phyloP scores from a whole-genome alignment of 345 rosid genomes.

The Hibiscus mutabilis region DNA sequence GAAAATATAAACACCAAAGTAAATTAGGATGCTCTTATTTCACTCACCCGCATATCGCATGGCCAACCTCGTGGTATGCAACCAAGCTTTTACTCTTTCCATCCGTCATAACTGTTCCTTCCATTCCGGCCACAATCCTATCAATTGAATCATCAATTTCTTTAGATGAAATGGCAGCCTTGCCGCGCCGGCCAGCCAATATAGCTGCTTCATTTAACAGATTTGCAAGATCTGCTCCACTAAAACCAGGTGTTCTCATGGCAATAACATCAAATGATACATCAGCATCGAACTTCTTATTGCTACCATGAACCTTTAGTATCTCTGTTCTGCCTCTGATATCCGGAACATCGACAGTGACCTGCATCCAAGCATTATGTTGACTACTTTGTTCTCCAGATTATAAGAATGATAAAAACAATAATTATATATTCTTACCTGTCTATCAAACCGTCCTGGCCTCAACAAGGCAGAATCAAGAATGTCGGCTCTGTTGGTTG shows the following conservation, averaged over 20 bases:
- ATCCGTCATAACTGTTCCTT: conserved; percentile 98
- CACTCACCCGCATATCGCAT: conserved; percentile 87
- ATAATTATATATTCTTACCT: conserved; percentile 37
- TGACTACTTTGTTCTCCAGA: conserved; percentile 12
- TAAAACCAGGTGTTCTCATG: conserved; percentile 98
- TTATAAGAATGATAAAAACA: not conserved
- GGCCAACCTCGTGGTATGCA: conserved; percentile 98
- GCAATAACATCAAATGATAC: conserved; percentile 89
- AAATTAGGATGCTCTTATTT: conserved; percentile 4
- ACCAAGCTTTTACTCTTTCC: conserved; percentile 96
- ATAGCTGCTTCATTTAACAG: conserved; percentile 95
- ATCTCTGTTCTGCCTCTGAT: conserved; percentile 84
- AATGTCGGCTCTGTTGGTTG: conserved; percentile 92
- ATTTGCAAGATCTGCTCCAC: conserved; percentile 97
- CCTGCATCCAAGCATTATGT: conserved; percentile 39
- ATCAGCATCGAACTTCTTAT: conserved; percentile 81
- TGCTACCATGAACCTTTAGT: conserved; percentile 79
- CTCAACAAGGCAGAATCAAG: conserved; percentile 88
- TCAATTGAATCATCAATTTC: conserved; percentile 96
- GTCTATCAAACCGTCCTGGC: conserved; percentile 95
- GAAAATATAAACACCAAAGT: not conserved
- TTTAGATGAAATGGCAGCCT: conserved; percentile 74
- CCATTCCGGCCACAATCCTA: conserved; percentile 98
- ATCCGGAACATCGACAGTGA: conserved; percentile 88
- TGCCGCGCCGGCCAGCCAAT: conserved; percentile 87